Conservation (phyloP, 2,329 filamentous ascomycete genomes). For the Apiospora marii region DNA sequence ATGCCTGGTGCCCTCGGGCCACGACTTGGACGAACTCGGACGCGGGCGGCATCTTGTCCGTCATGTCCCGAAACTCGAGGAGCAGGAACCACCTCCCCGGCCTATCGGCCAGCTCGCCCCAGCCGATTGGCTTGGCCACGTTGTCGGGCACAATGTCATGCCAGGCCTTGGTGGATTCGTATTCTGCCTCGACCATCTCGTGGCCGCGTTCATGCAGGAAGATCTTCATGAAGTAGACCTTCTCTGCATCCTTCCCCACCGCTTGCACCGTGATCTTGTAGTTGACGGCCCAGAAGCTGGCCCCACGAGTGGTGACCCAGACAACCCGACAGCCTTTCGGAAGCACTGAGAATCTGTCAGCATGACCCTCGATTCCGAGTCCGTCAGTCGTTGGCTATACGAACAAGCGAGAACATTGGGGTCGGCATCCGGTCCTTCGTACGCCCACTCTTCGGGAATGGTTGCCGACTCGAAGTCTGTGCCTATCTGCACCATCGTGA, state of each 20-base stretch:
- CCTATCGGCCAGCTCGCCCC: background rate
- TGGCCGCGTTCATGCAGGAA: background rate
- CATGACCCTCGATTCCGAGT: too few species aligned
- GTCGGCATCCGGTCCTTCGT: background rate
- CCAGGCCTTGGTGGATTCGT: slow-evolving; percentile 5
- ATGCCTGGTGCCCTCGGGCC: background rate
- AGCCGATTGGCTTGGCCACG: background rate
- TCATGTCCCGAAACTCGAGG: background rate
- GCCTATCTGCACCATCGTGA: background rate
- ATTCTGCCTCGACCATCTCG: background rate
- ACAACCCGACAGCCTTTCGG: background rate
- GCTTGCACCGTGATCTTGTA: background rate
- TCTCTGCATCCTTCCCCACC: background rate
- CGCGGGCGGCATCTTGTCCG: background rate
- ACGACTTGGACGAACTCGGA: background rate
- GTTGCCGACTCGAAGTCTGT: background rate
- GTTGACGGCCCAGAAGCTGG: background rate
- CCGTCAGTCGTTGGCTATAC: background rate
- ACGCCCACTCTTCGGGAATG: background rate
- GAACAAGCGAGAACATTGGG: background rate
- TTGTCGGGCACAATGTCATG: background rate
- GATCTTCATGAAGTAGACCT: background rate
- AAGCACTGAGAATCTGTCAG: background rate
- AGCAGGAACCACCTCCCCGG: background rate
- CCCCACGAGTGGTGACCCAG: background rate